Evolutionary conservation across 352 stramenopile genomes (phyloP).

Genomic region (Phytophthora capsici): DNA sequence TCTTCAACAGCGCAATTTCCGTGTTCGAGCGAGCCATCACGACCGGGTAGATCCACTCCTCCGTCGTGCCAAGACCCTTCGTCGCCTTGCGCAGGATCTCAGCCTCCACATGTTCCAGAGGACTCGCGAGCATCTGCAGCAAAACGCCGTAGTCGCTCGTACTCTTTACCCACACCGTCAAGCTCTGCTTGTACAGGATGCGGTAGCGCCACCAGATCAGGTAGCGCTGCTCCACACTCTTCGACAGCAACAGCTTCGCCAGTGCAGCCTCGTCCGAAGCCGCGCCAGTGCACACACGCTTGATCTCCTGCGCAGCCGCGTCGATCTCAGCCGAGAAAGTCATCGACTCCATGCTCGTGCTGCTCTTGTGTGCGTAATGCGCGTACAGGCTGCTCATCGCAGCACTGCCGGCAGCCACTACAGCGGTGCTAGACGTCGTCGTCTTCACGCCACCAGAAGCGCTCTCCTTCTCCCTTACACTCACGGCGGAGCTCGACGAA

Average conservation of each 20-base stretch:
- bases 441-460: conserved; percentile 5
- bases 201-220: too few species aligned
- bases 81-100: conserved; percentile 62
- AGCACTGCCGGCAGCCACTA: conserved; percentile 4
- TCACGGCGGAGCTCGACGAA: conserved; percentile 1
- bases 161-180: conserved; percentile 58
- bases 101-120: conserved; percentile 63
- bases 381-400: conserved; percentile 21
- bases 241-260: conserved; percentile 19
- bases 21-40: conserved; percentile 62
- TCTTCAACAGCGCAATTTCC: conserved; percentile 78
- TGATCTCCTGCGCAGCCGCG: conserved; percentile 49
- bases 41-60: conserved; percentile 64
- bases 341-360: conserved; percentile 22
- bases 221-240: conserved; percentile 29
- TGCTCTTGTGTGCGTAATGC: conserved; percentile 15
- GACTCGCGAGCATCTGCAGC: conserved; percentile 47
- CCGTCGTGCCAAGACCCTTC: conserved; percentile 59
- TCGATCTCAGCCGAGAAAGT: conserved; percentile 50
- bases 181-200: too few species aligned
- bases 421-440: conserved; percentile 10
- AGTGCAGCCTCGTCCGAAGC: conserved; percentile 30
- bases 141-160: conserved; percentile 59
- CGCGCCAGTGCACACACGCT: conserved; percentile 28
- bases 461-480: background rate